A percentile compares a stretch with the other conserved stretches of the same genome.
Conservation (phyloP, 768 basidiomycete genomes). For the Pleurotus tuoliensis region DNA sequence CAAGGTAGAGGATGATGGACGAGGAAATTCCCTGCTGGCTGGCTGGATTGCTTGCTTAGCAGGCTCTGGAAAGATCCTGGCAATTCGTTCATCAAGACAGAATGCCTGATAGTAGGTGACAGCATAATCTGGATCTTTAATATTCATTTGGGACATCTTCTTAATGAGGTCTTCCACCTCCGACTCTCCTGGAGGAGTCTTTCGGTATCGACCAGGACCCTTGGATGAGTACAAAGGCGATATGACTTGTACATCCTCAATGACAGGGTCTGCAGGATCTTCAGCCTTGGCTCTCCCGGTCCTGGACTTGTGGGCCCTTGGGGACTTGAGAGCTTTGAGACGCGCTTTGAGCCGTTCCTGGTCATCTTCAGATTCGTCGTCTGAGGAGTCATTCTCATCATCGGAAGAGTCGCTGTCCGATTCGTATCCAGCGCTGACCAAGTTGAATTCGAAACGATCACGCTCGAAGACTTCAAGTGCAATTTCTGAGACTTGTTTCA, state of each 20-base stretch:
- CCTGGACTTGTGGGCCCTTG: neutral
- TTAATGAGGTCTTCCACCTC: slow-evolving; percentile 8
- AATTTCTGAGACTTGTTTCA: neutral
- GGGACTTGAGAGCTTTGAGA: neutral
- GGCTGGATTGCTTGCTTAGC: neutral
- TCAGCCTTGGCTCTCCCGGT: neutral
- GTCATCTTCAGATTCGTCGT: neutral
- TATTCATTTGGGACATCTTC: slow-evolving; percentile 2
- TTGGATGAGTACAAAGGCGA: no score
- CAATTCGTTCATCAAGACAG: neutral
- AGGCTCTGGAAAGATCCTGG: neutral
- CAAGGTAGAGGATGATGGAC: neutral
- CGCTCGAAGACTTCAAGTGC: neutral
- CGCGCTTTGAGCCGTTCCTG: no score
- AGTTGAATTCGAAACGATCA: slow-evolving; percentile 5
- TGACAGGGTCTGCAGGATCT: neutral
- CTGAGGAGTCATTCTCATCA: neutral
- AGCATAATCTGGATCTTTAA: slow-evolving; percentile 2
- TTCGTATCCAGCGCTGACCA: neutral
- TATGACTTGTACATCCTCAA: slow-evolving; percentile 2
- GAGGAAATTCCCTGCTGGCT: neutral
- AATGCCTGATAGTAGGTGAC: slow-evolving; percentile 5
- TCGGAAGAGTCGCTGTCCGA: slow-evolving; percentile 6
- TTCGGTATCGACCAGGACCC: no score
- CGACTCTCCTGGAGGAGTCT: neutral